These are phyloP conservation scores for Saccharomyces eubayanus DNA, from an alignment of 805 yeast species.

Conservation along the genomic window DNA sequence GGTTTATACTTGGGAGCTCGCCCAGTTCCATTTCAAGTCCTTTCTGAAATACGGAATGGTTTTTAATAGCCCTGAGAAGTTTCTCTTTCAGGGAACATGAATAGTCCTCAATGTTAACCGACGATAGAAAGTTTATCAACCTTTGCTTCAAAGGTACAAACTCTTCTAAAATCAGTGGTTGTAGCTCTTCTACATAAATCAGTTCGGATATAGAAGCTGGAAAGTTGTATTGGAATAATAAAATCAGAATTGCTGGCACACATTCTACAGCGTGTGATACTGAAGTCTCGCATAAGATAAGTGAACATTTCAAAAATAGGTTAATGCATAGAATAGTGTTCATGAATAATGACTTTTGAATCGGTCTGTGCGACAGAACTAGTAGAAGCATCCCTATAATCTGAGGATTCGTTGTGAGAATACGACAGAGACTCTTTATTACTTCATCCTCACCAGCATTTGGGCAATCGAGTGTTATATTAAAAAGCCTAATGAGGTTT, in stretches of 20 bases:
- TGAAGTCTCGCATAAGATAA: neutral
- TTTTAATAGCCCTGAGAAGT: conserved; percentile 1
- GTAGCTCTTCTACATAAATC: conserved; percentile 3
- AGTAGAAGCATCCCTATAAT: neutral
- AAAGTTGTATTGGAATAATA: neutral
- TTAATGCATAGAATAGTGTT: neutral
- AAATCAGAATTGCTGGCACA: neutral
- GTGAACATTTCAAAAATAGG: neutral
- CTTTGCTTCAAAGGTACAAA: conserved; percentile 9
- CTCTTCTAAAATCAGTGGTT: conserved; percentile 8
- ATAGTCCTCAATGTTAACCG: conserved; percentile 9
- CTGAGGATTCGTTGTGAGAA: neutral
- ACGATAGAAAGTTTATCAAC: conserved; percentile 6
- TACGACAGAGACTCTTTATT: conserved; percentile 4
- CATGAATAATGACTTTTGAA: neutral
- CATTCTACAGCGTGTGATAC: neutral
- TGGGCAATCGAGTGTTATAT: conserved; percentile 6
- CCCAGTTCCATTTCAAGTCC: conserved; percentile 3
- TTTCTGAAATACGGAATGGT: neutral
- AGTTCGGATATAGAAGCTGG: neutral
- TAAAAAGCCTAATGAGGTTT: conserved; percentile 7
- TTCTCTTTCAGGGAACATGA: conserved; percentile 5
- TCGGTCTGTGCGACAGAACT: neutral
- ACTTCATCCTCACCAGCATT: conserved; percentile 3
- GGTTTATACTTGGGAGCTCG: conserved; percentile 7